Evolutionary conservation across 2,329 filamentous ascomycete species (phyloP).

Genomic region (Tolypocladium pustulatum): DNA sequence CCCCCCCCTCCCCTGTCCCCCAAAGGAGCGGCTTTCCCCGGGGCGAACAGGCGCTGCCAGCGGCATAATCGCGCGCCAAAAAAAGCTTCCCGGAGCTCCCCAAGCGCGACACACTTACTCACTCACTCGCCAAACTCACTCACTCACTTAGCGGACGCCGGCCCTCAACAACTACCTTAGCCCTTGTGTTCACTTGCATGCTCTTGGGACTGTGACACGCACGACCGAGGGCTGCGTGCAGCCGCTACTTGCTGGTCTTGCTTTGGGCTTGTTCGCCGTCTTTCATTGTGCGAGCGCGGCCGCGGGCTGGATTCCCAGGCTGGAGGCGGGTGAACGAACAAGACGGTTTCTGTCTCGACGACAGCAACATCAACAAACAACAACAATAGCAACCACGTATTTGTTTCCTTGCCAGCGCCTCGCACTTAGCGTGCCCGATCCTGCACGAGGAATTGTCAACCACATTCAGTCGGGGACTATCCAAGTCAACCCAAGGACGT

Average conservation of each 20-base stretch:
- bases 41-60: constrained; percentile 14
- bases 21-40: constrained; percentile 7
- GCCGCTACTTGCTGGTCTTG: background rate
- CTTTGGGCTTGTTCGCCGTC: background rate
- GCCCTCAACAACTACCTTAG: background rate
- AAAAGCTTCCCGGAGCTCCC: constrained; percentile 12
- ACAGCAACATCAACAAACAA: background rate
- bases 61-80: constrained; percentile 20
- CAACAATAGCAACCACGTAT: background rate
- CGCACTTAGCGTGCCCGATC: background rate
- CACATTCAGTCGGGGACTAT: background rate
- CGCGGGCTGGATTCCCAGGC: background rate
- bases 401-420: background rate
- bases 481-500: background rate
- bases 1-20: constrained; percentile 2
- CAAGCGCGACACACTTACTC: constrained; percentile 12
- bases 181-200: background rate
- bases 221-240: background rate
- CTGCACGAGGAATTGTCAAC: background rate
- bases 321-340: background rate
- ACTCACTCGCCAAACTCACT: background rate
- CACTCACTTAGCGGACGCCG: background rate
- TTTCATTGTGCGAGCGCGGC: background rate
- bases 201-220: background rate
- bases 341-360: background rate